Evolutionary conservation across 805 yeast species (phyloP).

Genomic region (Hemisphaericaspora nanyangensis): DNA sequence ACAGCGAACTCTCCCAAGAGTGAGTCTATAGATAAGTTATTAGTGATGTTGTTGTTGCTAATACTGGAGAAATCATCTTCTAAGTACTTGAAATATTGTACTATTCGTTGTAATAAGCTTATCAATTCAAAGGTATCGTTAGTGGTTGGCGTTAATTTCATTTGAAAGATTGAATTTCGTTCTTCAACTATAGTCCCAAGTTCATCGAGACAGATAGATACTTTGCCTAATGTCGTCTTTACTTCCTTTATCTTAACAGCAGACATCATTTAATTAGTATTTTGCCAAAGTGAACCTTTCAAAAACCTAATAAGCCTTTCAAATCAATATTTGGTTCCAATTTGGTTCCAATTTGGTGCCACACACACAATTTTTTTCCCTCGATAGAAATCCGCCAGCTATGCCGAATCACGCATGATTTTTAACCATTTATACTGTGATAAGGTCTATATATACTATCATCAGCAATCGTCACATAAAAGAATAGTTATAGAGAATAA

Average conservation of each 20-base stretch:
- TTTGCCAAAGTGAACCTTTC: no score
- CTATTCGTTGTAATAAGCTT: slow-evolving; percentile 21
- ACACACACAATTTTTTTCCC: no score
- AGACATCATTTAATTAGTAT: no score
- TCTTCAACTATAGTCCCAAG: slow-evolving; percentile 31
- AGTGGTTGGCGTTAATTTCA: slow-evolving; percentile 34
- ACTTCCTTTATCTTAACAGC: slow-evolving; percentile 7
- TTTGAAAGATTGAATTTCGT: slow-evolving; percentile 23
- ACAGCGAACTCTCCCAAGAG: background rate
- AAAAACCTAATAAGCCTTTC: no score
- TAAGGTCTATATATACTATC: no score
- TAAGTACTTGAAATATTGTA: slow-evolving; percentile 24
- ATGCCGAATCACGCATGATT: no score
- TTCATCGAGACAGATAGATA: slow-evolving; percentile 8
- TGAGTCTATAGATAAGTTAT: background rate
- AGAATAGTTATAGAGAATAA: no score
- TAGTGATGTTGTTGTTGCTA: background rate
- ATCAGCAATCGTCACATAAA: no score
- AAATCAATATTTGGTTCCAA: no score
- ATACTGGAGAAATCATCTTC: slow-evolving; percentile 21
- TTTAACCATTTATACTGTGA: no score
- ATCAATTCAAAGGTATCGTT: slow-evolving; percentile 37
- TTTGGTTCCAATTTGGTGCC: no score
- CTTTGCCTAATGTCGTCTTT: slow-evolving; percentile 6
- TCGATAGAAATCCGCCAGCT: no score